Conservation (phyloP, 2,329 filamentous ascomycete genomes). For the Colletotrichum viniferum region DNA sequence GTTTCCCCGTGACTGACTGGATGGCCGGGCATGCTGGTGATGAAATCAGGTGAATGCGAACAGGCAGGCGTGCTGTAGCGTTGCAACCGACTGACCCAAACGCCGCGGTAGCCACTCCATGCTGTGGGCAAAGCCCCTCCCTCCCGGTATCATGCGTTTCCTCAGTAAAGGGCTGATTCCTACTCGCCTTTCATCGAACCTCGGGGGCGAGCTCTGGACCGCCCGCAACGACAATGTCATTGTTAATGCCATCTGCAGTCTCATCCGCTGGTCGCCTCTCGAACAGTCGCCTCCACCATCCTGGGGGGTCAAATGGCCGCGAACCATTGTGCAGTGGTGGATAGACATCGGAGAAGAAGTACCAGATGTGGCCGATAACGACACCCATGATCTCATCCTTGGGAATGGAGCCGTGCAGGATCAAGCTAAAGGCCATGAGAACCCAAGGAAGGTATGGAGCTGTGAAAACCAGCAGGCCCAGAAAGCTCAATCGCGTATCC, state of each 20-base stretch:
- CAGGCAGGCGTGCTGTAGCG: background rate
- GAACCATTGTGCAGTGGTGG: constrained; percentile 86
- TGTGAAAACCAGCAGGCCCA: constrained; percentile 88
- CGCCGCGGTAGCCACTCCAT: constrained; percentile 3
- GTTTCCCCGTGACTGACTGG: background rate
- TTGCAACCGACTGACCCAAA: background rate
- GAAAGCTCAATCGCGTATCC: constrained; percentile 84
- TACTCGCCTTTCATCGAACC: constrained; percentile 7
- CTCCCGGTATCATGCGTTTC: background rate
- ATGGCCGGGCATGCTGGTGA: background rate
- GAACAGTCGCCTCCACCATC: constrained; percentile 89
- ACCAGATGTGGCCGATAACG: constrained; percentile 94
- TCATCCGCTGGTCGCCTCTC: constrained; percentile 59
- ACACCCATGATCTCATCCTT: constrained; percentile 97
- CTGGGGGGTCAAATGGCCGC: constrained; percentile 85
- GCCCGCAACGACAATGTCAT: constrained; percentile 66
- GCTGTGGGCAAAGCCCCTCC: background rate
- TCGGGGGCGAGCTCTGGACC: constrained; percentile 28
- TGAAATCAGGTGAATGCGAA: background rate
- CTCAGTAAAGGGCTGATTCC: background rate
- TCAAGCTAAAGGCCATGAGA: constrained; percentile 86
- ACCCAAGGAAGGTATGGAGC: constrained; percentile 97
- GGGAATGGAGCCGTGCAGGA: constrained; percentile 88
- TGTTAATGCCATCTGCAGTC: constrained; percentile 59
- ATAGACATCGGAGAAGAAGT: constrained; percentile 97